Evolutionary conservation across 495 filamentous ascomycete species (phyloP), one percentile per base, ranked within the genome.

Genomic region (Talaromyces borbonicus): DNA sequence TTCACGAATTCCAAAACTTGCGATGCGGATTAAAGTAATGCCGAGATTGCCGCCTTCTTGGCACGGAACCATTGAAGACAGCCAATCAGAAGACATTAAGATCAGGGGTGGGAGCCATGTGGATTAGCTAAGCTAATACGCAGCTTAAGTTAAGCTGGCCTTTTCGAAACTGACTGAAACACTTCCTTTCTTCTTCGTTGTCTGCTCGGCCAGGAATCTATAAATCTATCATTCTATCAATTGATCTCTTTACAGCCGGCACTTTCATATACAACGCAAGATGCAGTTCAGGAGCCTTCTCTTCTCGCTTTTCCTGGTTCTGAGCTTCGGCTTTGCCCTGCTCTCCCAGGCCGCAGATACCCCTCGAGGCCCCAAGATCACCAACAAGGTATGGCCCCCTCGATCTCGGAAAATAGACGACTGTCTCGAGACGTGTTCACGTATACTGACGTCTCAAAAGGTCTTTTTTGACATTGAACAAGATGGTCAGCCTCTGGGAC

Each of bases 281-380:
- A 72, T 75, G 60, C 61, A 66, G 46, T 62, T 76, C 51, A 65
- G 66, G 54, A 66, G 63, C 47, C 42, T 72, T 30, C 65, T 73
- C 49, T 61, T 90, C 56, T 80, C 85, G 36, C 68, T 82, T 49
- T 69, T 93, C 57, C 67, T 94, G 50, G 75, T 94, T 52, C 63
- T 94, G 48, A 80, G 84, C 39, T 65, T 84, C 52, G 72, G 63
- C 30, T 53, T 72, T 36, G 65, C 65, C 71, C 56, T 81, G 82
- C 64, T 74, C 84, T 50, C 81, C 79, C 77, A 80, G 85, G 60
- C 74, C 75, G 59, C 88, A 57, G 70, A 82, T 7, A 72, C 71
- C 24, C 87, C 89, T 46, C 94, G 93, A 69, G 92, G 92, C 25
- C 92, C 92, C 20, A 90, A 93, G 79, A 93, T 99, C 68, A 96